Conservation (phyloP, 495 filamentous ascomycete species). For the Aspergillus coremiiformis region DNA sequence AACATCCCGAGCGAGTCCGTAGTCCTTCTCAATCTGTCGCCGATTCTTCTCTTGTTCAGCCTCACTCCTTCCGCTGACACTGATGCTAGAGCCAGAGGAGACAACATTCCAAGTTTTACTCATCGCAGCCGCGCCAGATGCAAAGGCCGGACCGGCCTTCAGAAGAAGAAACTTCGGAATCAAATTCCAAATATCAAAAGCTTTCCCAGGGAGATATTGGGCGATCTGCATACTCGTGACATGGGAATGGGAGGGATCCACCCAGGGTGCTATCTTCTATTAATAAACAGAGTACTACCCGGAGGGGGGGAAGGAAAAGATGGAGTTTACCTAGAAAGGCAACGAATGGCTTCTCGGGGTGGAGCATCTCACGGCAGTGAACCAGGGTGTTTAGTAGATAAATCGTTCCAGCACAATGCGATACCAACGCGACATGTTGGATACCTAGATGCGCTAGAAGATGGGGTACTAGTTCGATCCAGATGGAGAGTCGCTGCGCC, state of each 20-base stretch:
- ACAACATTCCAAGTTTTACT: slow-evolving; percentile 5
- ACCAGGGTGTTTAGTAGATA: slow-evolving; percentile 40
- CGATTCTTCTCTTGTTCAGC: slow-evolving; percentile 12
- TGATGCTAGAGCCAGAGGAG: neutral
- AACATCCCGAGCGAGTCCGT: slow-evolving; percentile 13
- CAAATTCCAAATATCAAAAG: slow-evolving; percentile 28
- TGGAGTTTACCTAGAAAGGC: slow-evolving; percentile 27
- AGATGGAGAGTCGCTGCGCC: slow-evolving; percentile 28
- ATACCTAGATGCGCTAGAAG: slow-evolving; percentile 34
- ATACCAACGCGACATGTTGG: slow-evolving; percentile 31
- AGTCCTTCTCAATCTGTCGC: slow-evolving; percentile 14
- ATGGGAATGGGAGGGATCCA: slow-evolving; percentile 34
- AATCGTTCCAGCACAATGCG: slow-evolving; percentile 42
- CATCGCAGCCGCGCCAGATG: slow-evolving; percentile 17
- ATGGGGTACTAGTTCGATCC: slow-evolving; percentile 37
- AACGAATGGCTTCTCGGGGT: slow-evolving; percentile 26
- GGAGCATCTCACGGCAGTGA: slow-evolving; percentile 29
- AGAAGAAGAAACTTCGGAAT: slow-evolving; percentile 29
- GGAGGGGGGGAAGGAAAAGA: neutral
- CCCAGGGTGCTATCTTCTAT: slow-evolving; percentile 36
- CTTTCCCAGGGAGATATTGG: slow-evolving; percentile 19
- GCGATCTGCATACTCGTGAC: slow-evolving; percentile 21
- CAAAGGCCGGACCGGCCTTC: slow-evolving; percentile 16
- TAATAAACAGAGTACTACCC: too few species aligned
- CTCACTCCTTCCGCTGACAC: neutral